A percentile compares a stretch with the other conserved stretches of the same genome.
Evolutionary conservation across 2,329 filamentous ascomycete species (phyloP).

Genomic region (Aspergillus quadricinctus): DNA sequence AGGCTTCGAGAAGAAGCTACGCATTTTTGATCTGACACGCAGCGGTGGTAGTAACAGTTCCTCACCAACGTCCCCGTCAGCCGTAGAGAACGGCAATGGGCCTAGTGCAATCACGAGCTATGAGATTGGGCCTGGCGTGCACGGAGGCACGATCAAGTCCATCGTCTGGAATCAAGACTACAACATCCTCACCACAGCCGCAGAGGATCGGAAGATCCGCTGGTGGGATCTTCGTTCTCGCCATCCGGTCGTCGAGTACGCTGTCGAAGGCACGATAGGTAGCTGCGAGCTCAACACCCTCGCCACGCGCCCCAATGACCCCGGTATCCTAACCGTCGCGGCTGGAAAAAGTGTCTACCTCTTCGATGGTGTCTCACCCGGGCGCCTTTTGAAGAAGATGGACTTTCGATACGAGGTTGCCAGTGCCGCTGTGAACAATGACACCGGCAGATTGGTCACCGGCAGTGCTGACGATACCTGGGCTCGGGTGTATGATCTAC

Average conservation of each 20-base stretch:
- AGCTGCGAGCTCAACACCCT: slow-evolving; percentile 84
- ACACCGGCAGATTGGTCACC: slow-evolving; percentile 77
- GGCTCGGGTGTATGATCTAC: slow-evolving; percentile 91
- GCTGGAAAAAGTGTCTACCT: slow-evolving; percentile 95
- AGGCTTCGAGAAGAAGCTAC: slow-evolving; percentile 92
- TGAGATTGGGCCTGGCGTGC: slow-evolving; percentile 81
- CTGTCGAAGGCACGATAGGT: slow-evolving; percentile 78
- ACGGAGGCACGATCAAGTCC: slow-evolving; percentile 87
- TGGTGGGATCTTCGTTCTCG: slow-evolving; percentile 89
- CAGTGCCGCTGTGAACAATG: slow-evolving; percentile 81
- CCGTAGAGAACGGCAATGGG: slow-evolving; percentile 29
- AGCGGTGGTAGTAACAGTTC: slow-evolving; percentile 39
- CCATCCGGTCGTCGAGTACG: slow-evolving; percentile 68
- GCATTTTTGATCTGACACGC: slow-evolving; percentile 80
- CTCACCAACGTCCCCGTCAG: slow-evolving; percentile 37
- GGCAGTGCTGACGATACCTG: slow-evolving; percentile 90
- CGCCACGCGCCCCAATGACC: slow-evolving; percentile 55
- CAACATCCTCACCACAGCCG: slow-evolving; percentile 84
- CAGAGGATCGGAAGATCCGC: slow-evolving; percentile 82
- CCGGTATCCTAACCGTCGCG: slow-evolving; percentile 78
- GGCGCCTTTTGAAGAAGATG: slow-evolving; percentile 69
- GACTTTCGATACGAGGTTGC: slow-evolving; percentile 80
- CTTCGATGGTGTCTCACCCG: slow-evolving; percentile 72
- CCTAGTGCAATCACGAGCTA: slow-evolving; percentile 62
- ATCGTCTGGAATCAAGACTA: slow-evolving; percentile 91